Conservation (phyloP, 2,329 filamentous ascomycete genomes). For the Colletotrichum incanum region DNA sequence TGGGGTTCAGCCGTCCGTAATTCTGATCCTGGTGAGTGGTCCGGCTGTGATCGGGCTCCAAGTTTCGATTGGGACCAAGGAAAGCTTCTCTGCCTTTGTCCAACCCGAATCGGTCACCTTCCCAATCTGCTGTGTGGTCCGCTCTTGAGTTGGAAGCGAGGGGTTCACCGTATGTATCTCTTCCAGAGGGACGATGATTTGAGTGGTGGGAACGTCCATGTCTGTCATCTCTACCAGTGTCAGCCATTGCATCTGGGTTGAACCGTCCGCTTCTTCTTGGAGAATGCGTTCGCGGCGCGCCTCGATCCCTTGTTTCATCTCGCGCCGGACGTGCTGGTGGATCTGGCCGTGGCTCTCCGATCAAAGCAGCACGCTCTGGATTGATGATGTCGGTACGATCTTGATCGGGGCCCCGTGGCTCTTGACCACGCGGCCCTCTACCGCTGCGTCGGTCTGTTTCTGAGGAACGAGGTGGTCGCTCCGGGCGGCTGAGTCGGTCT, state of each 20-base stretch:
- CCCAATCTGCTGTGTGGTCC: slow-evolving; percentile 60
- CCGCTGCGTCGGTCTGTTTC: slow-evolving; percentile 41
- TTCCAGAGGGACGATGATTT: slow-evolving; percentile 51
- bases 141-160: slow-evolving; percentile 45
- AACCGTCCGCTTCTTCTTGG: slow-evolving; percentile 62
- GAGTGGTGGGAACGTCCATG: slow-evolving; percentile 59
- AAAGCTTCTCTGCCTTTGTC: slow-evolving; percentile 63
- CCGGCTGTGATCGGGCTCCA: slow-evolving; percentile 67
- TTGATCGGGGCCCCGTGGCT: slow-evolving; percentile 48
- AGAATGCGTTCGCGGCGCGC: slow-evolving; percentile 61
- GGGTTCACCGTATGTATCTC: slow-evolving; percentile 53
- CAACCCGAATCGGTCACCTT: slow-evolving; percentile 56
- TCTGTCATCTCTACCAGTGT: slow-evolving; percentile 63
- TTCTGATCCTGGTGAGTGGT: slow-evolving; percentile 71
- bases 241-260: slow-evolving; percentile 52
- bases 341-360: slow-evolving; percentile 57
- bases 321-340: slow-evolving; percentile 56
- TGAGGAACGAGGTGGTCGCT: slow-evolving; percentile 31
- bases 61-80: slow-evolving; percentile 54
- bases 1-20: slow-evolving; percentile 73
- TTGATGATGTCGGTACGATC: slow-evolving; percentile 60
- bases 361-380: slow-evolving; percentile 63
- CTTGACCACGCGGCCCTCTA: slow-evolving; percentile 45
- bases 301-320: slow-evolving; percentile 56
- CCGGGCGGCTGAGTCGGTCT: slow-evolving; percentile 28